Evolutionary conservation across 768 basidiomycete genomes (phyloP).

Genomic region (Mrakia blollopis): DNA sequence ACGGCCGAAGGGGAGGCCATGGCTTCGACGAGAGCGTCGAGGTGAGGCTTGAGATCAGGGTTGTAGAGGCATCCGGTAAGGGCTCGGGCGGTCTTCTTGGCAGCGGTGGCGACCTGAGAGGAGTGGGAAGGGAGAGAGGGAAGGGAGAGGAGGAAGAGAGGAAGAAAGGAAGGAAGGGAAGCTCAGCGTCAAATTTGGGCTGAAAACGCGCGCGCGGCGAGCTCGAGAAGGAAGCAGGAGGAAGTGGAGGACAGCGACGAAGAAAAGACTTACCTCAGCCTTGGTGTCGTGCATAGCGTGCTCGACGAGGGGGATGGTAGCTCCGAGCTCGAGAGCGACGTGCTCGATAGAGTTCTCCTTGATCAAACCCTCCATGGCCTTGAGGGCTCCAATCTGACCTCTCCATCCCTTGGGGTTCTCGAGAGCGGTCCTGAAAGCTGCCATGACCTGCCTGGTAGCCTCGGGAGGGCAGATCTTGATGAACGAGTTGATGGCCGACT

Average conservation of each 20-base stretch:
- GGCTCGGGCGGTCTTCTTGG: constrained; percentile 80
- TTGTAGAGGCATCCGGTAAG: constrained; percentile 89
- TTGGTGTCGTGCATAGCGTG: constrained; percentile 95
- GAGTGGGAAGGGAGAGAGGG: constrained; percentile 8
- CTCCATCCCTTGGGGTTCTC: constrained; percentile 82
- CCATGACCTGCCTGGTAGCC: constrained; percentile 61
- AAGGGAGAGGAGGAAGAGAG: background rate
- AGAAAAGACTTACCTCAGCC: constrained; percentile 59
- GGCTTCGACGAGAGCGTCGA: constrained; percentile 72
- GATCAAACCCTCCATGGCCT: constrained; percentile 73
- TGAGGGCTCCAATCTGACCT: constrained; percentile 86
- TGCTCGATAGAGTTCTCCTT: constrained; percentile 59
- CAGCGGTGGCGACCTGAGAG: constrained; percentile 71
- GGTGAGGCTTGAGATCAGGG: constrained; percentile 83
- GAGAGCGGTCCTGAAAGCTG: constrained; percentile 55
- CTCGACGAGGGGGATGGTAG: constrained; percentile 78
- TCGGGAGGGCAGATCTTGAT: constrained; percentile 80
- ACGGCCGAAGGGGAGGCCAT: constrained; percentile 86
- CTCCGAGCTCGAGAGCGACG: constrained; percentile 77
- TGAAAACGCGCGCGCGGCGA: background rate
- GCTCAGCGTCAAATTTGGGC: constrained; percentile 18
- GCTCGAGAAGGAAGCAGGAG: background rate
- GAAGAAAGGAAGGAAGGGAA: background rate
- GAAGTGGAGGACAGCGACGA: background rate
- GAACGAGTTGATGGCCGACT: constrained; percentile 72